Conservation (phyloP, 2,329 filamentous ascomycete genomes). For the Clonostachys solani region DNA sequence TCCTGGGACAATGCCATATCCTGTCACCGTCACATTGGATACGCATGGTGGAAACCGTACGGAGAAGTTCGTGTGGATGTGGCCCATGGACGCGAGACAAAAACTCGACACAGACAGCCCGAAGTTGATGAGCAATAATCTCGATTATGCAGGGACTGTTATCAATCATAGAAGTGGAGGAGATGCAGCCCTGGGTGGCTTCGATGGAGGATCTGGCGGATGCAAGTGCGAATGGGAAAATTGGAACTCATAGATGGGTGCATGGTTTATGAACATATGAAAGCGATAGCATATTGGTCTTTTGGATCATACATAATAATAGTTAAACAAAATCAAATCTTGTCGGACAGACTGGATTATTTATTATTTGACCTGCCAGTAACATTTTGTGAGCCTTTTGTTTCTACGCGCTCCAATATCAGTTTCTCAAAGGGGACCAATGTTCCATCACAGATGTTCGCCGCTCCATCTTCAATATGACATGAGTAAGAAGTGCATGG, state of each 20-base stretch:
- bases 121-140: conserved; percentile 41
- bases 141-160: conserved; percentile 43
- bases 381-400: no score
- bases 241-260: conserved; percentile 18
- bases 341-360: no score
- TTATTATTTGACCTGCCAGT: no score
- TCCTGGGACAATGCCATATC: conserved; percentile 61
- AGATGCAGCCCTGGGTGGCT: conserved; percentile 48
- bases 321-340: no score
- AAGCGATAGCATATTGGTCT: no score
- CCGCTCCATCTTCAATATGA: no score
- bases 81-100: conserved; percentile 42
- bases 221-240: conserved; percentile 61
- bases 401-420: no score
- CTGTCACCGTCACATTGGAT: conserved; percentile 56
- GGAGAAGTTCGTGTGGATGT: conserved; percentile 50
- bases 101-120: conserved; percentile 36
- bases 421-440: no score
- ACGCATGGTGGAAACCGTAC: conserved; percentile 54
- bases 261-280: neutral
- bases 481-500: no score
- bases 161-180: conserved; percentile 44
- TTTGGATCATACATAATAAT: no score
- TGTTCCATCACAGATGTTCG: no score
- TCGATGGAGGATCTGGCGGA: conserved; percentile 60